These are phyloP conservation scores for Rhododendron griersonianum DNA, from an alignment of 148 eudicot genomes.

Conservation along the genomic window DNA sequence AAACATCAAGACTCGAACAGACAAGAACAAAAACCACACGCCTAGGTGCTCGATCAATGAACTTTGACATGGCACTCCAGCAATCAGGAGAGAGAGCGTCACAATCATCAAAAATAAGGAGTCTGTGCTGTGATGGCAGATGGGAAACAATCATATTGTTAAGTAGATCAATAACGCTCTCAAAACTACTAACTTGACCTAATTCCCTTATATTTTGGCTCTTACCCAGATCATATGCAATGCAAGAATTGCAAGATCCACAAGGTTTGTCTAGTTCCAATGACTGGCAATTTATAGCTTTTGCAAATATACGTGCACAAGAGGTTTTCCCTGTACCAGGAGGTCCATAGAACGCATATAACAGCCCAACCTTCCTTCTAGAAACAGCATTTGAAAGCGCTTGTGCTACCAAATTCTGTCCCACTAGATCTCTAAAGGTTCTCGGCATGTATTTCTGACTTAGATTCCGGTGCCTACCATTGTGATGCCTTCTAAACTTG, in stretches of 20 bases:
- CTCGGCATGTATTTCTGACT: constrained; percentile 87
- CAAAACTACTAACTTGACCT: constrained; percentile 61
- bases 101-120: constrained; percentile 80
- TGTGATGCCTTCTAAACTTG: constrained; percentile 33
- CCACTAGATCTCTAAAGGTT: constrained; percentile 84
- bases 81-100: constrained; percentile 62
- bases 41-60: constrained; percentile 82
- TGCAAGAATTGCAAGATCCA: constrained; percentile 72
- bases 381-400: constrained; percentile 82
- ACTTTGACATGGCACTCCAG: constrained; percentile 84
- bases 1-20: constrained; percentile 76
- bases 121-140: constrained; percentile 51
- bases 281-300: constrained; percentile 87
- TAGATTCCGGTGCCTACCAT: constrained; percentile 58
- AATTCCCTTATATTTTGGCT: constrained; percentile 70
- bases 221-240: constrained; percentile 77
- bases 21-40: constrained; percentile 80
- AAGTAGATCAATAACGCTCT: constrained; percentile 59
- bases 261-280: constrained; percentile 78
- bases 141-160: constrained; percentile 52
- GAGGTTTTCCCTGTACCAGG: constrained; percentile 96
- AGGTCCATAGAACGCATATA: constrained; percentile 87
- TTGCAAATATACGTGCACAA: constrained; percentile 83
- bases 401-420: constrained; percentile 86
- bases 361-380: constrained; percentile 68